These are phyloP conservation scores for Ustilago nuda DNA, from an alignment of 1,284 basidiomycete species.

Conservation along the genomic window DNA sequence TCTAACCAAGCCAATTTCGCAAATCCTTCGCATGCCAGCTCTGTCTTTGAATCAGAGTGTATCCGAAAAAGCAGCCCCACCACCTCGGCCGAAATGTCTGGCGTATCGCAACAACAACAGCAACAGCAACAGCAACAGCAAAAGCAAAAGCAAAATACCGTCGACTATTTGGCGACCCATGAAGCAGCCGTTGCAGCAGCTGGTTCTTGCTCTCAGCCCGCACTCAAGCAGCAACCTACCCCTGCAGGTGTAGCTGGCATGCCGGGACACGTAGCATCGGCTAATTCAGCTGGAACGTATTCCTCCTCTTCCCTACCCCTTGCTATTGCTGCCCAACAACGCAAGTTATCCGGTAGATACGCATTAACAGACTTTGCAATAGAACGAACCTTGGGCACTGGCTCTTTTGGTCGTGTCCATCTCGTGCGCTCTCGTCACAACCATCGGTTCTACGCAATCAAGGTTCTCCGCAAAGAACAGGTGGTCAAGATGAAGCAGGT, in stretches of 20 bases:
- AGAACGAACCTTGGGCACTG: conserved; percentile 66
- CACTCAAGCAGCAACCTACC: conserved; percentile 16
- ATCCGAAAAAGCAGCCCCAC: too few species aligned
- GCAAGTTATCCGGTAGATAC: conserved; percentile 65
- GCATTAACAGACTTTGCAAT: conserved; percentile 65
- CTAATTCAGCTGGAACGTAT: conserved; percentile 50
- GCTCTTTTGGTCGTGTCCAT: conserved; percentile 67
- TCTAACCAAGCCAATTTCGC: conserved; percentile 28
- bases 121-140: conserved; percentile 4
- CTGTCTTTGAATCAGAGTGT: not conserved
- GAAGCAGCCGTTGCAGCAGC: conserved; percentile 39
- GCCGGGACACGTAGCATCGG: conserved; percentile 26
- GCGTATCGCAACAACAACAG: conserved; percentile 13
- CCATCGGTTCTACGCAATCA: conserved; percentile 67
- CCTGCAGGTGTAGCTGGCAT: conserved; percentile 6
- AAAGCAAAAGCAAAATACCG: not conserved
- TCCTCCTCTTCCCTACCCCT: conserved; percentile 44
- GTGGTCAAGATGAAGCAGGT: conserved; percentile 96
- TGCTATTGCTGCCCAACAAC: conserved; percentile 49
- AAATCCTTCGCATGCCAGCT: not conserved
- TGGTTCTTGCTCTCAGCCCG: conserved; percentile 1
- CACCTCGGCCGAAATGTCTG: conserved; percentile 30
- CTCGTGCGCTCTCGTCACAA: conserved; percentile 65
- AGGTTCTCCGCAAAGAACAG: conserved; percentile 75
- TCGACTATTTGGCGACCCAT: conserved; percentile 43